Conservation (phyloP, 345 rosid species). For the Ceriops tagal region DNA sequence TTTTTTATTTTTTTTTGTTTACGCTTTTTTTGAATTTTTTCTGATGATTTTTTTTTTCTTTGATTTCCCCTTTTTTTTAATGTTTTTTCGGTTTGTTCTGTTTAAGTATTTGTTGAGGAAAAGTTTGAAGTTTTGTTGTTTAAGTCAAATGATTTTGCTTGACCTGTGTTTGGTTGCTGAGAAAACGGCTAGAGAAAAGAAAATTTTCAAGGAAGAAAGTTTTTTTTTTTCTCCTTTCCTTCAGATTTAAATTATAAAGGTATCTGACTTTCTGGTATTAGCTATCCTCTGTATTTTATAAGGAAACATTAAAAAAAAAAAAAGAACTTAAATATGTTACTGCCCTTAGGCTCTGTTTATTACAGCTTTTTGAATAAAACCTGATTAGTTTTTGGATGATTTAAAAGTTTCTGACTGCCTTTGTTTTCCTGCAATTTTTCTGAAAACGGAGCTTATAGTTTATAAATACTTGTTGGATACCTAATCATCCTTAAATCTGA, state of each 20-base stretch:
- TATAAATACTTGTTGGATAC: conserved; percentile 3
- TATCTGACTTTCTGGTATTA: background rate
- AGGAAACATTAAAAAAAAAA: too few species aligned
- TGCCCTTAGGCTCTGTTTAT: background rate
- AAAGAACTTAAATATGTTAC: too few species aligned
- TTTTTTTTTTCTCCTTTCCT: background rate
- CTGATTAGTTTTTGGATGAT: background rate
- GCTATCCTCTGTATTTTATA: background rate
- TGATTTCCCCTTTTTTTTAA: too few species aligned
- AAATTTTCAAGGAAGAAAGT: background rate
- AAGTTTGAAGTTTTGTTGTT: conserved; percentile 14
- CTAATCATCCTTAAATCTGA: conserved; percentile 7
- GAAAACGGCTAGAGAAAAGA: conserved; percentile 30
- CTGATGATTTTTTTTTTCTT: too few species aligned
- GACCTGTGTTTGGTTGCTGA: conserved; percentile 45
- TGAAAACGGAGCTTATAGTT: conserved; percentile 26
- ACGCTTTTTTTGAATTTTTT: too few species aligned
- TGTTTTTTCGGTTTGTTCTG: background rate
- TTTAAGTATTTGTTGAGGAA: background rate
- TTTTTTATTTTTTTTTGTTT: too few species aligned
- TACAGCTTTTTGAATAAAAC: background rate
- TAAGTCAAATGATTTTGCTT: background rate
- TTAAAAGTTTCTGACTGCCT: background rate
- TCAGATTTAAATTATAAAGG: conserved; percentile 1
- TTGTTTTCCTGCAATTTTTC: conserved; percentile 24